Evolutionary conservation across 2,329 filamentous ascomycete species (phyloP), one percentile per base, ranked within the genome.

Genomic region (Stemphylium vesicarium): DNA sequence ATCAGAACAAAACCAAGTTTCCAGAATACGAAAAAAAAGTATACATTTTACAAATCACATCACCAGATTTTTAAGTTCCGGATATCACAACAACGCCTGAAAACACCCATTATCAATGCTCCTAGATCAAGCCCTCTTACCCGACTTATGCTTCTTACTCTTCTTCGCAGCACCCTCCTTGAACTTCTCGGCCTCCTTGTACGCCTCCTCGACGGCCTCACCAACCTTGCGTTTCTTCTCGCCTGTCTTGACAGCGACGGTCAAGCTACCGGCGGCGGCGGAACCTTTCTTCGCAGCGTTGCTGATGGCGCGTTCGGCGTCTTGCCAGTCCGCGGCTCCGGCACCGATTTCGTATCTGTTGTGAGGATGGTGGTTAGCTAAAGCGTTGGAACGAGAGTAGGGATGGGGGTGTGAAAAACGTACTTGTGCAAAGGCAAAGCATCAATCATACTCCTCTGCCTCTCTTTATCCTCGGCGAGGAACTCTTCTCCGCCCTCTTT

Each of bases 401-500:
- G 22, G 4, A 32, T n/a, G 22, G 6, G 10, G 37, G 39, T 22
- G 15, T 20, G 22, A 24, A 5, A 12, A 22, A 52, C 88, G 84
- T 83, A 94, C 86, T 90, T 88, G 69, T 96, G 92, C 47, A 98
- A 81, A 39, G 94, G 93, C 58, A 98, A 80, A 59, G 92, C 89
- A 79, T 97, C 91, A 69, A 98, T 96, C 62, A 98, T 81, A 64
- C 91, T 90, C 66, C 89, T 87, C 76, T 96, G 91, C 77, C 94
- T 91, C 75, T 90, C 87, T 64, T 85, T 85, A 68, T 96, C 79
- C 20, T 68, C 64, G 42, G 81, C 81, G 57, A 92, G 77, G 22
- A 90, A 86, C 74, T 95, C 88, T 57, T 94, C 86, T 1, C 89
- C 92, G 13, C 88, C 93, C 70, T 95, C 91, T 50, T 88, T 88